phyloP scores from a whole-genome alignment of 768 basidiomycete species.

The Phlebiopsis gigantea region DNA sequence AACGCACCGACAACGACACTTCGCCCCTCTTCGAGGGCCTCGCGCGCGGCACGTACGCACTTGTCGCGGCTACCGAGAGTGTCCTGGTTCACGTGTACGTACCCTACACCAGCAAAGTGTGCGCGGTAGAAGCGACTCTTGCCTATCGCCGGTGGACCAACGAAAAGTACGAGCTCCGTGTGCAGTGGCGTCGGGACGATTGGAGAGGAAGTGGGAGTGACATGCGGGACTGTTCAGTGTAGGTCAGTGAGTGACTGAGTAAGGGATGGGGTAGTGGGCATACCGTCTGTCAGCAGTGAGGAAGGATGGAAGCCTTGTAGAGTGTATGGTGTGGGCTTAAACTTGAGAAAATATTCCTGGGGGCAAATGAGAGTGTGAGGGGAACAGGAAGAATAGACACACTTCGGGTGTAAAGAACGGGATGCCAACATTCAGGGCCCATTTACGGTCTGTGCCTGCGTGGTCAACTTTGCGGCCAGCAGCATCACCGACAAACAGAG shows the following conservation, averaged over 20 bases:
- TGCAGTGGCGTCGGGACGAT: slow-evolving; percentile 30
- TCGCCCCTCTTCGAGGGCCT: slow-evolving; percentile 46
- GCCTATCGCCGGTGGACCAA: slow-evolving; percentile 62
- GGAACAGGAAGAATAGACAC: slow-evolving; percentile 8
- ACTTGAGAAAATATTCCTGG: slow-evolving; percentile 76
- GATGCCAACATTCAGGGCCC: slow-evolving; percentile 71
- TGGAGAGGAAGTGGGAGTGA: slow-evolving; percentile 46
- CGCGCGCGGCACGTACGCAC: slow-evolving; percentile 63
- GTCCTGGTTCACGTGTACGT: slow-evolving; percentile 87
- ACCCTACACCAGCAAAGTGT: slow-evolving; percentile 63
- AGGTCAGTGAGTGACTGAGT: neutral
- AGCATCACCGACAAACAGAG: slow-evolving; percentile 88
- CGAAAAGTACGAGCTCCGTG: slow-evolving; percentile 53
- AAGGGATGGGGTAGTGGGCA: neutral
- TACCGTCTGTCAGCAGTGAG: slow-evolving; percentile 29
- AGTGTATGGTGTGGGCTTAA: slow-evolving; percentile 35
- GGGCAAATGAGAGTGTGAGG: neutral
- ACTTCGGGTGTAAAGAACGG: slow-evolving; percentile 86
- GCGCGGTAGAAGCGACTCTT: slow-evolving; percentile 77
- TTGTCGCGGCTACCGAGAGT: slow-evolving; percentile 66
- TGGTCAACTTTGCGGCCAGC: slow-evolving; percentile 79
- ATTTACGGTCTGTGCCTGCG: slow-evolving; percentile 79
- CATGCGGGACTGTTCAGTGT: slow-evolving; percentile 38
- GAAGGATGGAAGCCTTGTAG: slow-evolving; percentile 70
- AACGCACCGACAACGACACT: slow-evolving; percentile 74